These are phyloP conservation scores for Microcos paniculata DNA, from an alignment of 345 rosid species.

Conservation along the genomic window DNA sequence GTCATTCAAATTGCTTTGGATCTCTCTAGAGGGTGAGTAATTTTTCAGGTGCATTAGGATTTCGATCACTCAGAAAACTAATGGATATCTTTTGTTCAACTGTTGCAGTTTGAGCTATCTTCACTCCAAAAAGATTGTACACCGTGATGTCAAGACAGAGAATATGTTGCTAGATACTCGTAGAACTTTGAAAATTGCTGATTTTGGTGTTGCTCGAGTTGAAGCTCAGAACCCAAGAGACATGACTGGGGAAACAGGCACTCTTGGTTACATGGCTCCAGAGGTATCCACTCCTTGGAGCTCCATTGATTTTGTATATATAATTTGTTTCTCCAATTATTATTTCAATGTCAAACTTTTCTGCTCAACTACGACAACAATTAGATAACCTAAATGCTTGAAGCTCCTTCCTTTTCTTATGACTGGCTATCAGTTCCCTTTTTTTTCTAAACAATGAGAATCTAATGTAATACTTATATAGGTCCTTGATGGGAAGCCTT, in stretches of 20 bases:
- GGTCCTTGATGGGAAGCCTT: conserved; percentile 88
- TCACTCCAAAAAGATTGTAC: conserved; percentile 74
- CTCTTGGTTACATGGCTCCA: conserved; percentile 87
- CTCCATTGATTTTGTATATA: conserved; percentile 1
- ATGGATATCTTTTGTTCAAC: neutral
- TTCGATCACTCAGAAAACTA: neutral
- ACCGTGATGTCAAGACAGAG: conserved; percentile 79
- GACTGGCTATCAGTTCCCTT: neutral
- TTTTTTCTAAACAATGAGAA: neutral
- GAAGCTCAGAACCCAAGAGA: conserved; percentile 90
- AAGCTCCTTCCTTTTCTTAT: neutral
- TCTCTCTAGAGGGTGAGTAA: conserved; percentile 72
- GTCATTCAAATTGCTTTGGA: conserved; percentile 74
- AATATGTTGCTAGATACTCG: conserved; percentile 69
- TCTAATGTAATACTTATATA: conserved; percentile 24
- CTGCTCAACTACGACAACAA: neutral
- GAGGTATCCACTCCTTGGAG: conserved; percentile 47
- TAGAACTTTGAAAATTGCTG: conserved; percentile 73
- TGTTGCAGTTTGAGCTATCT: conserved; percentile 68
- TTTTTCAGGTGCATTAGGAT: neutral
- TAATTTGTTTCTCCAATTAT: neutral
- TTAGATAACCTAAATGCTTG: neutral
- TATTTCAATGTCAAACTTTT: neutral
- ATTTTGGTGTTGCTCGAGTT: conserved; percentile 85
- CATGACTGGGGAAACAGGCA: conserved; percentile 92